Conservation (phyloP, 345 rosid species). For the Pistacia vera region DNA sequence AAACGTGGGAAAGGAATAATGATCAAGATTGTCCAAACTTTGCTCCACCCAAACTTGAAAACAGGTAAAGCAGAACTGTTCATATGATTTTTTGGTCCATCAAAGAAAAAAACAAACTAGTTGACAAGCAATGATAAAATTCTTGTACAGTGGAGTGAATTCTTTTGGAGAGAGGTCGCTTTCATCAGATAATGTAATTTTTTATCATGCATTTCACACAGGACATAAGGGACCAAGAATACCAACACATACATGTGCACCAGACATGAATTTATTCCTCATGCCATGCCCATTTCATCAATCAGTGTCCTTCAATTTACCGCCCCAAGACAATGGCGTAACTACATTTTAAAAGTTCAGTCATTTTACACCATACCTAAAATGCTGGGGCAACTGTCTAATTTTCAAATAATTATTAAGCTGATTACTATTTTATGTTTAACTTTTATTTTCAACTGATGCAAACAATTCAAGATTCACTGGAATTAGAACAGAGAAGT, state of each 20-base stretch:
- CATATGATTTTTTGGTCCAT: slow-evolving; percentile 6
- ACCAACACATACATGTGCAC: slow-evolving; percentile 25
- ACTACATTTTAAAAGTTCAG: neutral
- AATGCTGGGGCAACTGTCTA: neutral
- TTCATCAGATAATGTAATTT: slow-evolving; percentile 23
- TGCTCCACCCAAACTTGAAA: slow-evolving; percentile 1
- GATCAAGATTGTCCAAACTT: slow-evolving; percentile 7
- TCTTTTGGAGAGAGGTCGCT: slow-evolving; percentile 17
- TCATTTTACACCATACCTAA: slow-evolving; percentile 1
- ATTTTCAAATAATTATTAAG: neutral
- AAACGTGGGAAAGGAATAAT: neutral
- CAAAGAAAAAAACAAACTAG: slow-evolving; percentile 16
- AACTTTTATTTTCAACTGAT: neutral
- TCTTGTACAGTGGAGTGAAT: slow-evolving; percentile 10
- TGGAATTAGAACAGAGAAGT: slow-evolving; percentile 16
- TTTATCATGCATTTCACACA: slow-evolving; percentile 5
- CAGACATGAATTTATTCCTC: slow-evolving; percentile 15
- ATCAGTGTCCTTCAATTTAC: slow-evolving; percentile 19
- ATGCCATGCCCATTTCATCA: neutral
- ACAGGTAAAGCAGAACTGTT: neutral
- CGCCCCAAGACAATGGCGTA: slow-evolving; percentile 11
- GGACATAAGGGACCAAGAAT: slow-evolving; percentile 7
- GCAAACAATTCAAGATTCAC: neutral
- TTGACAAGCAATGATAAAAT: slow-evolving; percentile 18
- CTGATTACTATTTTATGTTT: neutral